A percentile compares a stretch with the other conserved stretches of the same genome.
Evolutionary conservation across 257 asterid species (phyloP).

Genomic region (Schizonepeta tenuifolia): DNA sequence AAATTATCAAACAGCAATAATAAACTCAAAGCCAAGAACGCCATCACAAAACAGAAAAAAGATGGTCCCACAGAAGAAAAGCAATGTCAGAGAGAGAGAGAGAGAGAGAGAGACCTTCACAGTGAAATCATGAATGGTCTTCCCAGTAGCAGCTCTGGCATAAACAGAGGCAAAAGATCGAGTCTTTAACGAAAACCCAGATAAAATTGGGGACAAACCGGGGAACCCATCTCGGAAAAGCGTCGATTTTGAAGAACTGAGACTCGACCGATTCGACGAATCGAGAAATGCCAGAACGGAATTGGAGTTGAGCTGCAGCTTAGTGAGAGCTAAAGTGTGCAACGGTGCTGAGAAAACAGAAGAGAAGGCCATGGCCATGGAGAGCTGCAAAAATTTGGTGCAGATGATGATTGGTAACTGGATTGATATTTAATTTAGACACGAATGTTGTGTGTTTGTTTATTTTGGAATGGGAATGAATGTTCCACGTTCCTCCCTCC

Average conservation of each 20-base stretch:
- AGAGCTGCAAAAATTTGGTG: background rate
- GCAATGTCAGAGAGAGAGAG: background rate
- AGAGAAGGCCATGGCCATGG: slow-evolving; percentile 59
- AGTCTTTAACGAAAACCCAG: slow-evolving; percentile 51
- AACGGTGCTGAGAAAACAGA: slow-evolving; percentile 54
- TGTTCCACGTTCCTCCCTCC: too few relatives aligned
- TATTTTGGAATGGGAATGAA: too few relatives aligned
- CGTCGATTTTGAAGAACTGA: slow-evolving; percentile 61
- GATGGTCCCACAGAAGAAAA: background rate
- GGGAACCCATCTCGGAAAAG: slow-evolving; percentile 58
- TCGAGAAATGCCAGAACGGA: slow-evolving; percentile 45
- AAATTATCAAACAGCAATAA: slow-evolving; percentile 7
- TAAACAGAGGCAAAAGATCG: slow-evolving; percentile 50
- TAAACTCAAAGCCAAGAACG: too few relatives aligned
- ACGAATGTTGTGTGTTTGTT: too few relatives aligned
- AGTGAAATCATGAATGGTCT: slow-evolving; percentile 72
- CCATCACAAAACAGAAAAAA: background rate
- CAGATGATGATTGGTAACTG: too few relatives aligned
- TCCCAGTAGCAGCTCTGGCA: slow-evolving; percentile 89
- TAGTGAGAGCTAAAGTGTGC: slow-evolving; percentile 36
- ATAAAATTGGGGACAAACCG: slow-evolving; percentile 42
- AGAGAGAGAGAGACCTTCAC: slow-evolving; percentile 62
- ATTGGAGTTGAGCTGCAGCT: slow-evolving; percentile 38
- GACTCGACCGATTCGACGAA: slow-evolving; percentile 34
- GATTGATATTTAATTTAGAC: too few relatives aligned